Evolutionary conservation across 805 yeast genomes (phyloP), one percentile per base, ranked within the genome.

Genomic region (Lachancea meyersii): DNA sequence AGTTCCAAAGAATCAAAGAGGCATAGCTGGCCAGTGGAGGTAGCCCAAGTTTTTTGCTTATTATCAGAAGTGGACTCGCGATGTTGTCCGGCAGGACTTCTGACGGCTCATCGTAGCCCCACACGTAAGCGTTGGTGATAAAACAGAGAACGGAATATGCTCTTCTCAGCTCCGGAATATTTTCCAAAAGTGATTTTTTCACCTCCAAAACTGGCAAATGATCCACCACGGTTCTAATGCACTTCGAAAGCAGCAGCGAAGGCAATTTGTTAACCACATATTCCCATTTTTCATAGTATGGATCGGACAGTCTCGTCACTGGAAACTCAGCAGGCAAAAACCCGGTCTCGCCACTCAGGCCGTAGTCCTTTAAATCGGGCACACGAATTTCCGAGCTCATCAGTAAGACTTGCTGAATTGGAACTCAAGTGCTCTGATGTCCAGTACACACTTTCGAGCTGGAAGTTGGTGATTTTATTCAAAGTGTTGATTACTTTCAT

Each of bases 21-120:
- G 97, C 86, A 60, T 87, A 91, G 0, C 96, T 86, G 11, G 87
- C 89, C 22, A 89, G 63, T 0, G 96, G 95, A 1, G 96, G 96
- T 13, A 89, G 67, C 18, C 83, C 80, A 47, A 91, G 70, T 23
- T 68, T 54, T 2, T 77, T 75, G 6, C 84, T 66, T 0, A 79
- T 76, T 35, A 64, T 65, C 2, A 84, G 49, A 66, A 86, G 73
- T 0, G 97, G 97, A 39, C 68, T 63, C 1, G 96, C 82, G 18
- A 89, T 55, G 47, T 76, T 77, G 37, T 58, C 64, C 0, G 97
- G 96, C 13, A 91, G 61, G 32, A 63, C 68, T 47, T 82, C 80
- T 10, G 65, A 61, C 14, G 94, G 83, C 3, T 62, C 63, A 43
- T 77, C 78, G 17, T 76, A 77, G 1, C 86, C 82, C 97, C 97